phyloP scores from a whole-genome alignment of 257 asterid species.

The Ophiorrhiza pumila region DNA sequence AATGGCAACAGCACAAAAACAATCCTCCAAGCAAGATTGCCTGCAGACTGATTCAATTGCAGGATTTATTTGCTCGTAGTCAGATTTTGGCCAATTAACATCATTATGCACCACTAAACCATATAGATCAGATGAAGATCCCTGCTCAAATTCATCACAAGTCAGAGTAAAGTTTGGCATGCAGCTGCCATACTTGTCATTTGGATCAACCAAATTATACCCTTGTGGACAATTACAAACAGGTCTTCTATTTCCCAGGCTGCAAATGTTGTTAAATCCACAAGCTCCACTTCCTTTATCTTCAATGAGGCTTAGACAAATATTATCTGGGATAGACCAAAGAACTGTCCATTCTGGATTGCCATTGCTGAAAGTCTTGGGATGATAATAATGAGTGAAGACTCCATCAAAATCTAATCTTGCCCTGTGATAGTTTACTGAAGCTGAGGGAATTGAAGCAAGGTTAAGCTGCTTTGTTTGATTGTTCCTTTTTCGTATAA shows the following conservation, averaged over 20 bases:
- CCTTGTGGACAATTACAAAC: constrained; percentile 35
- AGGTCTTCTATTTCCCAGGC: constrained; percentile 21
- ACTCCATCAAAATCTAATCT: constrained; percentile 42
- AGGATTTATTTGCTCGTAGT: constrained; percentile 27
- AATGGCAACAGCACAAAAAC: constrained; percentile 41
- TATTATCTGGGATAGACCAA: constrained; percentile 30
- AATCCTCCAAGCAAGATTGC: constrained; percentile 32
- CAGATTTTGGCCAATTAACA: constrained; percentile 38
- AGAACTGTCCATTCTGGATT: constrained; percentile 19
- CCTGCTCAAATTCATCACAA: constrained; percentile 21
- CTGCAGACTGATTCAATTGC: constrained; percentile 21
- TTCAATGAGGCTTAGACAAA: constrained; percentile 13
- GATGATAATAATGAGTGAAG: constrained; percentile 31
- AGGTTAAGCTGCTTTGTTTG: constrained; percentile 6
- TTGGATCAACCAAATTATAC: constrained; percentile 29
- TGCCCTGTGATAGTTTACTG: constrained; percentile 25
- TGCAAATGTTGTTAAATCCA: constrained; percentile 46
- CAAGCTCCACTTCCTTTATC: constrained; percentile 44
- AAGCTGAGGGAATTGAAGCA: constrained; percentile 8
- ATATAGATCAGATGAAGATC: background rate
- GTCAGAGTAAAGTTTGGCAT: constrained; percentile 29
- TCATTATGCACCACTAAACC: constrained; percentile 20
- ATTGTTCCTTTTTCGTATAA: background rate
- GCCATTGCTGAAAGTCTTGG: constrained; percentile 24
- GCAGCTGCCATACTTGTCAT: constrained; percentile 27